Percentiles rank a stretch among this genome's conserved stretches.
These are phyloP conservation scores for Diddensiella caesifluorescens DNA, from an alignment of 805 yeast species.

Conservation along the genomic window DNA sequence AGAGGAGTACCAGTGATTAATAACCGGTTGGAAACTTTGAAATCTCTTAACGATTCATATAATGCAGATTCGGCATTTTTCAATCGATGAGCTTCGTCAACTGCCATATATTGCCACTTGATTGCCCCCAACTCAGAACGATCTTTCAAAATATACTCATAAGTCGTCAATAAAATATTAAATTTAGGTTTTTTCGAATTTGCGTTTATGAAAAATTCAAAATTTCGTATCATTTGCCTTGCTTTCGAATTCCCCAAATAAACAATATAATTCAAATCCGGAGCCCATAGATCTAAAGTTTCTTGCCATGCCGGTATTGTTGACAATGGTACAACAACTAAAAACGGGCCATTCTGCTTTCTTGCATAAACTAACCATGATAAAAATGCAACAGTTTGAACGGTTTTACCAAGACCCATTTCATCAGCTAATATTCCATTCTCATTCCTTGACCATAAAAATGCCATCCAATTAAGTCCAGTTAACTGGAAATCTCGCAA, in stretches of 20 bases:
- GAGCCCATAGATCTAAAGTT: constrained; percentile 96
- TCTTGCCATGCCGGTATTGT: constrained; percentile 99
- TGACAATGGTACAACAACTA: constrained; percentile 92
- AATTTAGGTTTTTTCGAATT: constrained; percentile 69
- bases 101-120: constrained; percentile 95
- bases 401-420: constrained; percentile 98
- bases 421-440: constrained; percentile 98
- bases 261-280: constrained; percentile 87
- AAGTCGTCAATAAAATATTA: constrained; percentile 88
- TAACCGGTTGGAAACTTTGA: constrained; percentile 77
- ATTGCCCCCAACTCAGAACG: constrained; percentile 70
- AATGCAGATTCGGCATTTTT: constrained; percentile 91
- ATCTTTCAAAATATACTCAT: constrained; percentile 93
- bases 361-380: constrained; percentile 95
- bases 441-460: constrained; percentile 94
- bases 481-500: constrained; percentile 96
- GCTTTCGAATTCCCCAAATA: constrained; percentile 90
- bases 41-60: constrained; percentile 79
- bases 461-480: constrained; percentile 99
- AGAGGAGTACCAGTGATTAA: constrained; percentile 97
- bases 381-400: constrained; percentile 89
- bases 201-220: constrained; percentile 66
- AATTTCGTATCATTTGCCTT: constrained; percentile 72
- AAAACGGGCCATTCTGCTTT: constrained; percentile 95
- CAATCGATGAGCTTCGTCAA: constrained; percentile 96